Evolutionary conservation across 768 basidiomycete genomes (phyloP).

Genomic region (Sarcodon aspratus): DNA sequence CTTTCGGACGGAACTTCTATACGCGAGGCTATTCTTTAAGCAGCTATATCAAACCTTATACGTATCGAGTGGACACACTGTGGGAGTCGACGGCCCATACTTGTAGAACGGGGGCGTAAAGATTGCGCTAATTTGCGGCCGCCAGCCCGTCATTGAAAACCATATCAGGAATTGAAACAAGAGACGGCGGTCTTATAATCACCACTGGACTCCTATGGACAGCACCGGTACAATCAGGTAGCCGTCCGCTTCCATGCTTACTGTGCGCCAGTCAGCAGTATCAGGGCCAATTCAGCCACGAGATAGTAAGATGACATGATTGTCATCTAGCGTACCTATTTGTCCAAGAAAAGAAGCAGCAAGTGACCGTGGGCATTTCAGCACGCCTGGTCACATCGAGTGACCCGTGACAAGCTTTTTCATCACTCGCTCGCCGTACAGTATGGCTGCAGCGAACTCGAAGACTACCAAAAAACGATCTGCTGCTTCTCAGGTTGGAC

Average conservation of each 20-base stretch:
- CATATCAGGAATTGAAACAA: too few relatives aligned
- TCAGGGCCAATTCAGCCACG: neutral
- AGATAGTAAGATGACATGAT: neutral
- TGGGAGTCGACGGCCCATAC: too few relatives aligned
- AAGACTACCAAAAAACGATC: conserved; percentile 41
- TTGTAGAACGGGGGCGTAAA: too few relatives aligned
- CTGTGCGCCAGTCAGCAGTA: too few relatives aligned
- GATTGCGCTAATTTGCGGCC: neutral
- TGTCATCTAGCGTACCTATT: neutral
- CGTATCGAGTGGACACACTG: too few relatives aligned
- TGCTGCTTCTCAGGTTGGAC: conserved; percentile 33
- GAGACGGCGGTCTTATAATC: too few relatives aligned
- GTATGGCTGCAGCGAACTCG: conserved; percentile 26
- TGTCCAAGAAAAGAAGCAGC: neutral
- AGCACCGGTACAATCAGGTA: too few relatives aligned
- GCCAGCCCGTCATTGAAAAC: neutral
- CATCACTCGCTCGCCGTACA: neutral
- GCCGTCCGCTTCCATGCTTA: too few relatives aligned
- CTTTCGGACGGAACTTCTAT: too few relatives aligned
- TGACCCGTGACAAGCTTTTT: neutral
- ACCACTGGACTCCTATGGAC: too few relatives aligned
- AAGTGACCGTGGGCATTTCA: neutral
- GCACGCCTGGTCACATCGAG: neutral
- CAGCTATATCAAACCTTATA: too few relatives aligned
- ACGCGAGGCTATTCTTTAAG: too few relatives aligned